phyloP scores from a whole-genome alignment of 352 stramenopile species.

The Phytophthora boehmeriae region DNA sequence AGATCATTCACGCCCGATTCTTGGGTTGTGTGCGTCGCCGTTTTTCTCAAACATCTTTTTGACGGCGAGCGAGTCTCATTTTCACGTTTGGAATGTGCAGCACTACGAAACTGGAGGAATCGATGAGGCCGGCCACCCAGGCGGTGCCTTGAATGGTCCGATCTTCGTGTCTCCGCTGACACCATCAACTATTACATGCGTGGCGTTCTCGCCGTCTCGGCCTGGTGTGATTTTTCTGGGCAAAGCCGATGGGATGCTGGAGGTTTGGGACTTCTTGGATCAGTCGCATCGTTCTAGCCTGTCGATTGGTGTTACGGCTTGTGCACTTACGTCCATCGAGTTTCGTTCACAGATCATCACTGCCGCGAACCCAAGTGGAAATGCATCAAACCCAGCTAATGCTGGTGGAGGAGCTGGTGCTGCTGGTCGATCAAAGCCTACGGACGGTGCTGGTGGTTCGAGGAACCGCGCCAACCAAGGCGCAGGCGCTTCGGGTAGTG shows the following conservation, averaged over 20 bases:
- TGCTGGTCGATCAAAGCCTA: constrained; percentile 23
- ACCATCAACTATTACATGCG: constrained; percentile 78
- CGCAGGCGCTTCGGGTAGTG: constrained; percentile 8
- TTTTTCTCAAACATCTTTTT: constrained; percentile 93
- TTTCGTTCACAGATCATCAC: constrained; percentile 54
- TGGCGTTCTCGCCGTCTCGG: constrained; percentile 88
- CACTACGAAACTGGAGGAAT: constrained; percentile 14
- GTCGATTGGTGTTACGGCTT: constrained; percentile 83
- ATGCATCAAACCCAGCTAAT: constrained; percentile 12
- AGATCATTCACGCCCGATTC: constrained; percentile 87
- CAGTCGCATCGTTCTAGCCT: constrained; percentile 88
- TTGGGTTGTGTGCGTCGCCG: constrained; percentile 83
- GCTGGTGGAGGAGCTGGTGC: constrained; percentile 8
- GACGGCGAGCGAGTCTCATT: constrained; percentile 88
- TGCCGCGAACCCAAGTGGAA: constrained; percentile 20
- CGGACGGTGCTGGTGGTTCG: constrained; percentile 18
- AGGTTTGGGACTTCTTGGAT: constrained; percentile 95
- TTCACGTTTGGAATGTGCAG: constrained; percentile 93
- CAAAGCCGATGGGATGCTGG: constrained; percentile 89
- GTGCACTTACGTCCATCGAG: constrained; percentile 86
- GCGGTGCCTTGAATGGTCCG: constrained; percentile 52
- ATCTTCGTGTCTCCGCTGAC: constrained; percentile 91
- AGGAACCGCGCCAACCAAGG: constrained; percentile 24
- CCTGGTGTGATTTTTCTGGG: constrained; percentile 89
- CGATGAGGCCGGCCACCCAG: constrained; percentile 1